phyloP scores from a whole-genome alignment of 805 yeast genomes.

The Metschnikowia gelsemii region DNA sequence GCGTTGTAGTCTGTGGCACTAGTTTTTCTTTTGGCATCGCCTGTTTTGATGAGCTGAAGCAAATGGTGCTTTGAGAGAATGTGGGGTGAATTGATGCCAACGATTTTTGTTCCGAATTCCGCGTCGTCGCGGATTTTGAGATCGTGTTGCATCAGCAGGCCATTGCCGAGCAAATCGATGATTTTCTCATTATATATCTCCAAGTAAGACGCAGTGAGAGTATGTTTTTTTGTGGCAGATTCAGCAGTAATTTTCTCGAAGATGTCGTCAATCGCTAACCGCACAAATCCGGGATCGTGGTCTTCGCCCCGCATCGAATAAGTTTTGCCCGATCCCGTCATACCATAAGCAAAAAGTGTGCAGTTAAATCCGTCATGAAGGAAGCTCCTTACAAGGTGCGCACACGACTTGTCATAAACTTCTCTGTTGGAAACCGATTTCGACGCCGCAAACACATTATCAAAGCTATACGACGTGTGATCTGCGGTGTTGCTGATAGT shows the following conservation, averaged over 20 bases:
- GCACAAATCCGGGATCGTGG: conserved; percentile 67
- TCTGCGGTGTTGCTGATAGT: conserved; percentile 51
- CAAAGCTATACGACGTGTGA: conserved; percentile 66
- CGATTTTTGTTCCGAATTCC: conserved; percentile 65
- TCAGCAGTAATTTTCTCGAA: conserved; percentile 43
- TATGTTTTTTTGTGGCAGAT: conserved; percentile 32
- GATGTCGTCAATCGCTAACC: conserved; percentile 60
- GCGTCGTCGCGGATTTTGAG: conserved; percentile 78
- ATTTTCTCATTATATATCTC: conserved; percentile 88
- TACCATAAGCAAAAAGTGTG: conserved; percentile 90
- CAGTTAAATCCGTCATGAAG: conserved; percentile 74
- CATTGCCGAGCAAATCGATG: conserved; percentile 49
- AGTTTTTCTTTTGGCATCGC: conserved; percentile 74
- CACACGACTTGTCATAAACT: conserved; percentile 60
- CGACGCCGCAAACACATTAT: conserved; percentile 68
- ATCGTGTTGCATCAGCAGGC: too few relatives aligned
- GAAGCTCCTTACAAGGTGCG: conserved; percentile 52
- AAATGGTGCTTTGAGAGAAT: conserved; percentile 62
- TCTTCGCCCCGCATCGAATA: conserved; percentile 77
- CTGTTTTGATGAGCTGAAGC: conserved; percentile 56
- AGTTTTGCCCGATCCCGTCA: conserved; percentile 93
- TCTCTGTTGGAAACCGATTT: conserved; percentile 46
- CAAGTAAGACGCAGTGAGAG: conserved; percentile 65
- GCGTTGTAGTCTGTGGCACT: conserved; percentile 89
- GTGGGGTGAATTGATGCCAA: conserved; percentile 65